Conservation (phyloP, 305 asterid species). For the Withania somnifera region DNA sequence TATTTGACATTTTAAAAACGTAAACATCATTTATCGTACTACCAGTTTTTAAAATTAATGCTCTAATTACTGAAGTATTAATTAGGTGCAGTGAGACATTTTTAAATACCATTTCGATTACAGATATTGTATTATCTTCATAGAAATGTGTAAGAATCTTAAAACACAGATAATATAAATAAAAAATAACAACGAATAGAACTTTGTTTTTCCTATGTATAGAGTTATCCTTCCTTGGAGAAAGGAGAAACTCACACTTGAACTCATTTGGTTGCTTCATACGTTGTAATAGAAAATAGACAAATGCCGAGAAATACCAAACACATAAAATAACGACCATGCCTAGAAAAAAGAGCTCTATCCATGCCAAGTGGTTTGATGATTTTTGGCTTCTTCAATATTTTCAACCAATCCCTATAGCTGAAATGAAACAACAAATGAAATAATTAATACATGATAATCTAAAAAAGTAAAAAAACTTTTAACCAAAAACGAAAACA, state of each 20-base stretch:
- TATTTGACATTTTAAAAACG: neutral
- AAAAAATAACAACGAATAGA: neutral
- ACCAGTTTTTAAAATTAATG: too few species aligned
- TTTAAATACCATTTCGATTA: neutral
- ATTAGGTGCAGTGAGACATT: neutral
- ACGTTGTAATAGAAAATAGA: constrained; percentile 39
- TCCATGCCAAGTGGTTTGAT: constrained; percentile 54
- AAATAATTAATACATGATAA: neutral
- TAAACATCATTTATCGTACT: neutral
- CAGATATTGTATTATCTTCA: neutral
- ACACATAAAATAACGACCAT: constrained; percentile 61
- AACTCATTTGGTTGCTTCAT: constrained; percentile 40
- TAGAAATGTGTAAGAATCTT: neutral
- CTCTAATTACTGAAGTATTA: neutral
- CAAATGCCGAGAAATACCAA: constrained; percentile 66
- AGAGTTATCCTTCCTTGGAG: neutral
- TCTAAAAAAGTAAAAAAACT: neutral
- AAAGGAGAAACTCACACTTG: constrained; percentile 35
- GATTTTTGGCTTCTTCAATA: constrained; percentile 62
- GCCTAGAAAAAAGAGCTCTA: constrained; percentile 46
- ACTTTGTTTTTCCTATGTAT: neutral
- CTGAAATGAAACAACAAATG: neutral
- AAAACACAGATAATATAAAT: neutral
- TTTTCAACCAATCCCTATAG: constrained; percentile 17
- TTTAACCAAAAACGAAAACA: neutral